phyloP scores from a whole-genome alignment of 306 rosid species.

The Quercus mongolica region DNA sequence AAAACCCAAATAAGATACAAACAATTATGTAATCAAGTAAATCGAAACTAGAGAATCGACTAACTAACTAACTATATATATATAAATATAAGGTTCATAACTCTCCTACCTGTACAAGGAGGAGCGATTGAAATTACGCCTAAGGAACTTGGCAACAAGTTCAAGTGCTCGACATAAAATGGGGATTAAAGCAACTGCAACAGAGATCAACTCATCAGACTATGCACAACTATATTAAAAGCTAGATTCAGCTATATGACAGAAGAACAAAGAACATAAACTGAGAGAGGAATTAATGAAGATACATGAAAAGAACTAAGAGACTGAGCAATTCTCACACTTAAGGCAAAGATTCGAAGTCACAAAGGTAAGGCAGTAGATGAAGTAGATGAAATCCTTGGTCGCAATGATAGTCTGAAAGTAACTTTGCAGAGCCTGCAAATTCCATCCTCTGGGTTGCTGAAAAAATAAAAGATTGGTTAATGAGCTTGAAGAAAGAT shows the following conservation, averaged over 20 bases:
- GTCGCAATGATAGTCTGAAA: constrained; percentile 66
- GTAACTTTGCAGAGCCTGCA: constrained; percentile 85
- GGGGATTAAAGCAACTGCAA: constrained; percentile 94
- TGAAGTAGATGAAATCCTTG: constrained; percentile 83
- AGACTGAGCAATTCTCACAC: constrained; percentile 47
- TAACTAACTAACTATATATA: not conserved
- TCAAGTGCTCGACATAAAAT: constrained; percentile 77
- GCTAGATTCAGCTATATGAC: not conserved
- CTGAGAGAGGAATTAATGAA: not conserved
- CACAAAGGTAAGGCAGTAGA: constrained; percentile 74
- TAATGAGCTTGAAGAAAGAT: constrained; percentile 10
- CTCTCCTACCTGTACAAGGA: constrained; percentile 77
- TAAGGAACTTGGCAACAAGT: constrained; percentile 93
- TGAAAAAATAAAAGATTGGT: constrained; percentile 34
- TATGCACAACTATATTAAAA: constrained; percentile 1
- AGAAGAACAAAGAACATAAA: not conserved
- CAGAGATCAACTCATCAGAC: constrained; percentile 23
- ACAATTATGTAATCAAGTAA: not conserved
- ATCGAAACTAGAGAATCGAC: not conserved
- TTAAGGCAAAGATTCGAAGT: constrained; percentile 83
- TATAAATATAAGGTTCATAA: not conserved
- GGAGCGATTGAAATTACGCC: constrained; percentile 82
- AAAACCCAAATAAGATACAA: not conserved
- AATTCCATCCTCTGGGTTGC: constrained; percentile 94
- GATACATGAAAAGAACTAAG: constrained; percentile 1